phyloP scores from a whole-genome alignment of 129 eudicot species.

The Lonicera japonica region DNA sequence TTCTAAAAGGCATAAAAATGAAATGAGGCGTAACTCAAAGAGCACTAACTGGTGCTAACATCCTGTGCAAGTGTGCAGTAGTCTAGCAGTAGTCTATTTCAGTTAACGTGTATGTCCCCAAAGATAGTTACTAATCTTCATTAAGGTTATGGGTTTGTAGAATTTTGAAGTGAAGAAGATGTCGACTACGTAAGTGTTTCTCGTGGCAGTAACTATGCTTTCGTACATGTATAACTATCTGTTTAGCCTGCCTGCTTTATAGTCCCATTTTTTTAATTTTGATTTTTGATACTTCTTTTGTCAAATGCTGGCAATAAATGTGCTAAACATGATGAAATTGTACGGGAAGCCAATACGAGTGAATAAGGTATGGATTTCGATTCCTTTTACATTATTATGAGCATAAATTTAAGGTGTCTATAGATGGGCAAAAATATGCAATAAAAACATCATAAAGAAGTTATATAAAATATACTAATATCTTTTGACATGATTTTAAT shows the following conservation, averaged over 20 bases:
- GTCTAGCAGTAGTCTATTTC: neutral
- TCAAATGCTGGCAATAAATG: slow-evolving; percentile 85
- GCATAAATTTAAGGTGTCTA: too few species aligned
- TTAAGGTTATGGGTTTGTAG: slow-evolving; percentile 99
- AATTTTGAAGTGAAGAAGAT: slow-evolving; percentile 97
- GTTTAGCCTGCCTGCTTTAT: neutral
- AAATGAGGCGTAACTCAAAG: too few species aligned
- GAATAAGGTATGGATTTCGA: slow-evolving; percentile 54
- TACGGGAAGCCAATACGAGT: slow-evolving; percentile 89
- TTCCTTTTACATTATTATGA: neutral
- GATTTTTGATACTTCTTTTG: neutral
- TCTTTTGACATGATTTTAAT: too few species aligned
- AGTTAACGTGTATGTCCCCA: slow-evolving; percentile 98
- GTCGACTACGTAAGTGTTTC: slow-evolving; percentile 78
- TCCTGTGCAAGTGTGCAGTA: too few species aligned
- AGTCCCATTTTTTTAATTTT: slow-evolving; percentile 1
- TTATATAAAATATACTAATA: too few species aligned
- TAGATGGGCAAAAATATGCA: too few species aligned
- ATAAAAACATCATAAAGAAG: too few species aligned
- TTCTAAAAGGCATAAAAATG: too few species aligned
- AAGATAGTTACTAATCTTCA: slow-evolving; percentile 97
- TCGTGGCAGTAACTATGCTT: slow-evolving; percentile 5
- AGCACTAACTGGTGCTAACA: too few species aligned
- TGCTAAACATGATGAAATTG: slow-evolving; percentile 88
- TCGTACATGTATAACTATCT: neutral